Percentiles rank a stretch among this genome's conserved stretches.
phyloP scores from a whole-genome alignment of 148 eudicot genomes.

The Fagopyrum homotropicum region DNA sequence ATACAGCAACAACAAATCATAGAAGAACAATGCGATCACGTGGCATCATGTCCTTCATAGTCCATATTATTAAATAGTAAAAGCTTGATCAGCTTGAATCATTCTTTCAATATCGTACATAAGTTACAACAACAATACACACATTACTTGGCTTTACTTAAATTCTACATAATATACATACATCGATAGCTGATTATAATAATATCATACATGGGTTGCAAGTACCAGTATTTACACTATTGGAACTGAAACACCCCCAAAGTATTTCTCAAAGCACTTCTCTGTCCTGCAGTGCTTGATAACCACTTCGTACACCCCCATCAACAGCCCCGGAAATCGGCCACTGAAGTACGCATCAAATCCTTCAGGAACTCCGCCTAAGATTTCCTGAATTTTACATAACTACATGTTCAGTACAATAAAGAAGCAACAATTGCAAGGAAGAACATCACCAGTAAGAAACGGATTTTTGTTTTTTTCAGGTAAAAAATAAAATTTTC shows the following conservation, averaged over 20 bases:
- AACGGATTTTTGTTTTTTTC: neutral
- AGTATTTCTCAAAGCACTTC: slow-evolving; percentile 24
- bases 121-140: neutral
- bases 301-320: slow-evolving; percentile 73
- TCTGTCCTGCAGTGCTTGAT: slow-evolving; percentile 50
- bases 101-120: neutral
- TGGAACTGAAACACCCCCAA: slow-evolving; percentile 12
- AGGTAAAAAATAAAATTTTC: neutral
- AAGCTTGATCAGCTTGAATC: neutral
- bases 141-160: neutral
- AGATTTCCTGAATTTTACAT: slow-evolving; percentile 34
- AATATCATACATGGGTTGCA: neutral
- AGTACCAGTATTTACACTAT: neutral
- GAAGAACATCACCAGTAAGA: neutral
- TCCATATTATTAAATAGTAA: no score
- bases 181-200: neutral
- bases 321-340: slow-evolving; percentile 73
- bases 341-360: slow-evolving; percentile 63
- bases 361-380: slow-evolving; percentile 87
- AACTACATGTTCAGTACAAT: neutral
- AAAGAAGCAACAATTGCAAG: neutral
- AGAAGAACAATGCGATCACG: slow-evolving; percentile 26
- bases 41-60: no score
- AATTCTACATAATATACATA: neutral
- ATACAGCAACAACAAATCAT: slow-evolving; percentile 44